phyloP scores from a whole-genome alignment of 805 yeast species.

The Starmerella lactis-condensi region DNA sequence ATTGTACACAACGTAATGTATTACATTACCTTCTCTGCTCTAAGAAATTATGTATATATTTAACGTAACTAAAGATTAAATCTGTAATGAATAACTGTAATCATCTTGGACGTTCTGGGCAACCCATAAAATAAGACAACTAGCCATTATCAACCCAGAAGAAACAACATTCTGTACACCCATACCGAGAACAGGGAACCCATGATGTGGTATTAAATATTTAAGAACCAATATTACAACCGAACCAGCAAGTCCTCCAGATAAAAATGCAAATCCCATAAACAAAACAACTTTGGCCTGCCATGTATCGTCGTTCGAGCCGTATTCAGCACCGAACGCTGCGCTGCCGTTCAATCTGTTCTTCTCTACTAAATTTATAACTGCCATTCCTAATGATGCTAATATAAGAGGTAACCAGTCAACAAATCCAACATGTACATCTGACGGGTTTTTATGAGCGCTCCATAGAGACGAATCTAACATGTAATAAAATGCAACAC shows the following conservation, averaged over 20 bases:
- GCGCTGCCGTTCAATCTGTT: constrained; percentile 31
- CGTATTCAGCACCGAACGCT: constrained; percentile 23
- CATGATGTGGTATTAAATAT: constrained; percentile 48
- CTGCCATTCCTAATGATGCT: constrained; percentile 73
- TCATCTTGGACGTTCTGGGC: constrained; percentile 94
- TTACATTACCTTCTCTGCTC: no score
- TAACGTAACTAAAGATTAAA: constrained; percentile 24
- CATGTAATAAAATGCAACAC: constrained; percentile 77
- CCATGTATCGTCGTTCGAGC: constrained; percentile 48
- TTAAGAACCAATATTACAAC: constrained; percentile 74
- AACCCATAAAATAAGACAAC: constrained; percentile 80
- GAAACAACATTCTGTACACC: constrained; percentile 76
- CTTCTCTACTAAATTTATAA: constrained; percentile 55
- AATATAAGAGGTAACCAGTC: constrained; percentile 94
- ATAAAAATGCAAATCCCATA: constrained; percentile 77
- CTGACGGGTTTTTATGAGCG: constrained; percentile 65
- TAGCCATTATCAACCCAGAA: constrained; percentile 61
- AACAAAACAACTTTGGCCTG: constrained; percentile 82
- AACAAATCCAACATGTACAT: constrained; percentile 70
- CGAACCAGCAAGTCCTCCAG: constrained; percentile 88
- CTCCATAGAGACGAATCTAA: constrained; percentile 79
- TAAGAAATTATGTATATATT: no score
- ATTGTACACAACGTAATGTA: no score
- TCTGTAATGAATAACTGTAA: constrained; percentile 75
- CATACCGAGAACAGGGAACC: constrained; percentile 84